These are phyloP conservation scores for Eucalyptus tenuipes DNA, from an alignment of 345 rosid species.

Conservation along the genomic window DNA sequence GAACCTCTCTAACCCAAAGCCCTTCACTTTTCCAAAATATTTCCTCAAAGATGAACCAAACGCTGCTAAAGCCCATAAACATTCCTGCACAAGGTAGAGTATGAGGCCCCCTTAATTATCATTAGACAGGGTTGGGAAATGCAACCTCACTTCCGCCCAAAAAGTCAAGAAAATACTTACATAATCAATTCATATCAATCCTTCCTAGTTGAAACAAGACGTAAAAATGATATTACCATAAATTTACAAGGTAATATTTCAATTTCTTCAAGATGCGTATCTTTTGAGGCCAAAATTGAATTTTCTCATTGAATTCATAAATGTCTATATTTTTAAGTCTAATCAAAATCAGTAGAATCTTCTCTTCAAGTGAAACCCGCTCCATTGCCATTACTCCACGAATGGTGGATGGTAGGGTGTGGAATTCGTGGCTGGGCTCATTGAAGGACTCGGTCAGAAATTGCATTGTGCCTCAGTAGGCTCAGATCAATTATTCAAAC, in stretches of 20 bases:
- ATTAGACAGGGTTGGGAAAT: not conserved
- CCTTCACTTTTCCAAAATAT: not conserved
- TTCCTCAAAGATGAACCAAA: not conserved
- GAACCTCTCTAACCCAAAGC: not conserved
- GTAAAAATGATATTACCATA: not conserved
- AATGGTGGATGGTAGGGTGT: not conserved
- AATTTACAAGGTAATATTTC: not conserved
- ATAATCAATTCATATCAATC: not conserved
- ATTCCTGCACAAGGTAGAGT: not conserved
- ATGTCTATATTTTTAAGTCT: too few species aligned
- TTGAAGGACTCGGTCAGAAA: not conserved
- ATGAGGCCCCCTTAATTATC: not conserved
- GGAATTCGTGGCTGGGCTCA: not conserved
- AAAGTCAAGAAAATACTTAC: too few species aligned
- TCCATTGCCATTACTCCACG: not conserved
- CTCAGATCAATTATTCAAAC: not conserved
- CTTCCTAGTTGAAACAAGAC: not conserved
- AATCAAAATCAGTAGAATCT: too few species aligned
- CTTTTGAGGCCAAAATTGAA: too few species aligned
- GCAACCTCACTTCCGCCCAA: not conserved
- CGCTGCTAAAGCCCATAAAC: not conserved
- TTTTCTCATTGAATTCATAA: too few species aligned
- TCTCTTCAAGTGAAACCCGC: too few species aligned
- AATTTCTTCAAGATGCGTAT: not conserved
- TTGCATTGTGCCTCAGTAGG: not conserved